These are phyloP conservation scores for Microsporum ferrugineum DNA, from an alignment of 2,329 filamentous ascomycete species.

Conservation along the genomic window DNA sequence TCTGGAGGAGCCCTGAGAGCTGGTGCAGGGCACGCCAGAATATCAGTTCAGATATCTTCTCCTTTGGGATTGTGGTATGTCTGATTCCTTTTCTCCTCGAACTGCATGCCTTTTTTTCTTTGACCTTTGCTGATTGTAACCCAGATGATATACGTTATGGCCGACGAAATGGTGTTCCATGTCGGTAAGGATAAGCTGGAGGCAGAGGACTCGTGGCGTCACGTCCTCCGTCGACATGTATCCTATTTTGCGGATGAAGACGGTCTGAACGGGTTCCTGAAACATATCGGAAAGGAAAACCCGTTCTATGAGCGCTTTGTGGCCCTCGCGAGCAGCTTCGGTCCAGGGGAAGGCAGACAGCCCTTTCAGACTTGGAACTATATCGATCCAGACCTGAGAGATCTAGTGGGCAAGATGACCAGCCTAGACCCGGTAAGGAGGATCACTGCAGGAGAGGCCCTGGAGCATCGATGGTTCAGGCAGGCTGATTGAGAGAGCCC, in stretches of 20 bases:
- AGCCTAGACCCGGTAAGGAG: conserved; percentile 23
- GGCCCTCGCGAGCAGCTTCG: conserved; percentile 30
- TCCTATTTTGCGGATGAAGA: conserved; percentile 38
- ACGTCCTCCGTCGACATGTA: conserved; percentile 28
- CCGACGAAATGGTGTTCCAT: conserved; percentile 21
- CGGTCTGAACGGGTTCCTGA: conserved; percentile 31
- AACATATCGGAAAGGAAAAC: conserved; percentile 31
- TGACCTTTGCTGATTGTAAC: conserved; percentile 5
- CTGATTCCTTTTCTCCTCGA: background rate
- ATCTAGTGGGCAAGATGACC: conserved; percentile 23
- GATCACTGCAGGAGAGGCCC: conserved; percentile 25
- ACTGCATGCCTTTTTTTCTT: too few species aligned
- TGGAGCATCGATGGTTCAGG: conserved; percentile 24
- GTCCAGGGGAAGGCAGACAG: conserved; percentile 28
- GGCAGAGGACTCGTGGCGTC: conserved; percentile 18
- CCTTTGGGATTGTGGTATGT: conserved; percentile 24
- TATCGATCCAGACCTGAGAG: conserved; percentile 27
- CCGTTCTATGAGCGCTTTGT: conserved; percentile 31
- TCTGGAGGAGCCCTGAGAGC: conserved; percentile 29
- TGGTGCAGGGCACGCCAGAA: conserved; percentile 24
- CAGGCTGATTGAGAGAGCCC: conserved; percentile 4
- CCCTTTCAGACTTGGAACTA: conserved; percentile 33
- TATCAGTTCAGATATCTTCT: conserved; percentile 27
- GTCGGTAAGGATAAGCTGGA: conserved; percentile 17
- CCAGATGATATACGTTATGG: conserved; percentile 24